Base-by-base conservation (phyloP, 1,284 basidiomycete species). In the Ustilago curta region DNA sequence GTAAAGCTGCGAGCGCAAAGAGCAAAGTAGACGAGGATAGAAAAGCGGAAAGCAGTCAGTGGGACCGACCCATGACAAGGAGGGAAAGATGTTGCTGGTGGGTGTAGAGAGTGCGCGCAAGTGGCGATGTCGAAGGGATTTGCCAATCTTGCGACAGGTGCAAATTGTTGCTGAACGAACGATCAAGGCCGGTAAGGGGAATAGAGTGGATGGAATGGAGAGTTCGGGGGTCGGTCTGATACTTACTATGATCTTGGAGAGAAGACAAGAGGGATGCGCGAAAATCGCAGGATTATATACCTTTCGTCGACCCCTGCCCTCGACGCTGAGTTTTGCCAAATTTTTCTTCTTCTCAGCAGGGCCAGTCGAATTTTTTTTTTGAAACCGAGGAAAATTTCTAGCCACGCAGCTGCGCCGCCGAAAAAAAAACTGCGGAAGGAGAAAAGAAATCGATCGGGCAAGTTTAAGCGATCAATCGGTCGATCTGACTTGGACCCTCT, bases 241-340 rank as follows among this genome's bases (percentile, higher is more conserved):
- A 76, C 73, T 76, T 56, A 76, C 73, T 76, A 76, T 76, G 73
- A 76, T 76, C 73, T 76, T 76, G 69, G 56, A 56, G 58, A 63
- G 63, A 76, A 68, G 61, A 12, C 8, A 71, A 51, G 53, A 40
- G 69, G 69, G 60, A 76, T 42, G 73, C 69, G 60, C 27, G 57
- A n/a, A 42, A 32, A 47, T 35, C n/a, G 37, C 57, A 29, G 32
- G 61, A 18, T 45, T 76, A 76, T 76, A 76, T 76, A 76, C 49
- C 27, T 75, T 75, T 54, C 25, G n/a, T 6, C 8, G 14, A 25
- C 3, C 27, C 37, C 51, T 31, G n/a, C 35, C 40, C 47, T 7
- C 32, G 31, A 19, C 45, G 32, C 47, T 60, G 8, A 18, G 23
- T 25, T 19, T 25, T 18, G 31, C 50, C 23, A 65, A 60, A 45